Base-by-base conservation (phyloP, 2,329 filamentous ascomycete species). In the Bipolaris oryzae region DNA sequence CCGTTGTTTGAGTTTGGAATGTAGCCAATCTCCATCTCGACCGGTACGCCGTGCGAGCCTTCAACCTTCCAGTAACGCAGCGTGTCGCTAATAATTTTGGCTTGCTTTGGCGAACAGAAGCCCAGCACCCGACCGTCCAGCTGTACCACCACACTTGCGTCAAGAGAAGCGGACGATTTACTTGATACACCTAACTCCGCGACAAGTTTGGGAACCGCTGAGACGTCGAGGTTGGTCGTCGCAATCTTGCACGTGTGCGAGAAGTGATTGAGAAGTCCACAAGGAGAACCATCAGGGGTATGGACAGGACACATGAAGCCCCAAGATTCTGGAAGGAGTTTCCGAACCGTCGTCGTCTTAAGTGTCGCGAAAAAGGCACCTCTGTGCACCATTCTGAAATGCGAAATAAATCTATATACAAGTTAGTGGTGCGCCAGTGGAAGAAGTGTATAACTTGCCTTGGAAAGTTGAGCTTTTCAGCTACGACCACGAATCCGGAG, bases 311-410 rank as follows among this genome's bases (percentile, higher is more conserved):
- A 99, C 66, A 53, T 82, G 79, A 97, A 99, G 7, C 95, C 95
- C 95, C 95, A 99, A 67, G 92, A 96, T 74, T 99, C 95, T 1
- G 95, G 95, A 18, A 98, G 80, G 67, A 99, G 81, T 77, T 98
- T 99, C 80, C 95, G 87, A 48, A 99, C 95, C 0, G 95, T 95
- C 0, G 95, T 99, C 0, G 95, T 99, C 79, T 97, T 98, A 63
- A 99, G 80, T 75, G 98, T 91, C 3, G 95, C 95, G 76, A 99
- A 99, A 85, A 99, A 99, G 74, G 92, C 95, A 82, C 95, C 95
- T 87, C 95, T 88, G 80, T 99, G 95, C 55, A 99, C 92, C 92
- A 97, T 97, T 66, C 95, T 90, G 84, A 99, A 99, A 77, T 99
- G 95, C 77, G 91, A 95, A 80, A 99, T 96, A 80, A 98, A 99